A percentile compares a stretch with the other conserved stretches of the same genome.
phyloP scores from a whole-genome alignment of 1,139 yeast genomes.

The Nakaseomyces glabratus region DNA sequence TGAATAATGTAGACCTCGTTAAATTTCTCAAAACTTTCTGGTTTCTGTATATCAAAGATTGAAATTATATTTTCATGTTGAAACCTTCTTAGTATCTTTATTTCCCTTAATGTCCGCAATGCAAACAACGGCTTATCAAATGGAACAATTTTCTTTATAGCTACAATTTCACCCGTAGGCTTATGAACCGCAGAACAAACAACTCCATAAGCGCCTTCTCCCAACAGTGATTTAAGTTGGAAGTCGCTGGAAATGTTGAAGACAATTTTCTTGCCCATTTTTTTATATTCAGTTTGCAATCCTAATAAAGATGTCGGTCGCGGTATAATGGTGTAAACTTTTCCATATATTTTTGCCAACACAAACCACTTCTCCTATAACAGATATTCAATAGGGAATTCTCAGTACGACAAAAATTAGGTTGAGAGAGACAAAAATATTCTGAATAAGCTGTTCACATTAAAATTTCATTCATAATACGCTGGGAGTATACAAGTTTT shows the following conservation, averaged over 20 bases:
- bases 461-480: too few relatives aligned
- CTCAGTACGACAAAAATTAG: too few relatives aligned
- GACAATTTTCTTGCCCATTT: constrained; percentile 42
- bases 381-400: too few relatives aligned
- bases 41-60: constrained; percentile 84
- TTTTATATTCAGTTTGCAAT: not conserved
- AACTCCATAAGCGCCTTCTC: constrained; percentile 98
- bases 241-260: constrained; percentile 87
- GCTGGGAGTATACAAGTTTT: too few relatives aligned
- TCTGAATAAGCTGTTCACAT: too few relatives aligned
- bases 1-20: constrained; percentile 86
- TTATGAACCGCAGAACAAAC: constrained; percentile 88
- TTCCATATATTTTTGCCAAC: too few relatives aligned
- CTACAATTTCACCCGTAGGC: constrained; percentile 84
- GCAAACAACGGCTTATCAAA: constrained; percentile 90
- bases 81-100: constrained; percentile 80
- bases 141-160: constrained; percentile 90
- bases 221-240: constrained; percentile 71
- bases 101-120: constrained; percentile 78
- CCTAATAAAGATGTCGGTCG: not conserved
- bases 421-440: too few relatives aligned
- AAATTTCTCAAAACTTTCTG: constrained; percentile 63
- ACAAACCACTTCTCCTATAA: too few relatives aligned
- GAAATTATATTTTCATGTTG: constrained; percentile 87
- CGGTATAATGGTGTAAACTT: too few relatives aligned